Percentiles rank a stretch among this genome's conserved stretches.
Conservation (phyloP, 2,329 filamentous ascomycete species). For the Epicoccum nigrum region DNA sequence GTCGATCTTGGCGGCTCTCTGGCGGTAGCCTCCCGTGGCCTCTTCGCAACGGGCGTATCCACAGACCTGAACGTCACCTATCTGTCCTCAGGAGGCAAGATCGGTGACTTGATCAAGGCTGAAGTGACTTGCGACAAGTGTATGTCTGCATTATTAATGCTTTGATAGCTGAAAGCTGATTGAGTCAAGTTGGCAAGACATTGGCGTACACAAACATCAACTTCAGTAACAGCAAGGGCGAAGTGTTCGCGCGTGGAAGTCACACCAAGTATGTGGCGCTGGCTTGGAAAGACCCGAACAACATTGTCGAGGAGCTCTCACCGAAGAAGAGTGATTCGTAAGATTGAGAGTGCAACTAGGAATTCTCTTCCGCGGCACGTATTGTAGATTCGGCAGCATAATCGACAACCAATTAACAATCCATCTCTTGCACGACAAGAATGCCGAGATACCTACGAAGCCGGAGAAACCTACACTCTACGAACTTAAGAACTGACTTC, state of each 20-base stretch:
- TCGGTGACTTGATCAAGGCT: constrained; percentile 64
- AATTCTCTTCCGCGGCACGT: no score
- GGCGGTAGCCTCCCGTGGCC: constrained; percentile 67
- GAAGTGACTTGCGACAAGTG: constrained; percentile 71
- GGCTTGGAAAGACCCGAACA: constrained; percentile 68
- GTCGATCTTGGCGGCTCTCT: constrained; percentile 71
- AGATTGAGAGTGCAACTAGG: background rate
- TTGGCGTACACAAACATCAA: constrained; percentile 67
- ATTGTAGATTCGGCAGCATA: no score
- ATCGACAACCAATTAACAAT: no score
- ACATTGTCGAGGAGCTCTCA: constrained; percentile 64
- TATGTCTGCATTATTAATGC: constrained; percentile 36
- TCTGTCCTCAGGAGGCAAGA: constrained; percentile 66
- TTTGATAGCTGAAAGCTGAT: background rate
- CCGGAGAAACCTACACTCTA: no score
- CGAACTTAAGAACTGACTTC: no score
- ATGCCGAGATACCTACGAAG: no score
- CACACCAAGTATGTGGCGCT: constrained; percentile 70
- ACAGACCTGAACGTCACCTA: constrained; percentile 73
- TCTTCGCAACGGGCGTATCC: constrained; percentile 70
- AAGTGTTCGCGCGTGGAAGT: constrained; percentile 68
- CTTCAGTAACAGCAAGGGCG: constrained; percentile 64
- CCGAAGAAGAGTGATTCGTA: constrained; percentile 40
- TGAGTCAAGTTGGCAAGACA: constrained; percentile 64
- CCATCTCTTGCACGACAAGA: no score